Evolutionary conservation across 2,329 filamentous ascomycete species (phyloP), one percentile per base, ranked within the genome.

Genomic region (Scortechinia acanthostroma): DNA sequence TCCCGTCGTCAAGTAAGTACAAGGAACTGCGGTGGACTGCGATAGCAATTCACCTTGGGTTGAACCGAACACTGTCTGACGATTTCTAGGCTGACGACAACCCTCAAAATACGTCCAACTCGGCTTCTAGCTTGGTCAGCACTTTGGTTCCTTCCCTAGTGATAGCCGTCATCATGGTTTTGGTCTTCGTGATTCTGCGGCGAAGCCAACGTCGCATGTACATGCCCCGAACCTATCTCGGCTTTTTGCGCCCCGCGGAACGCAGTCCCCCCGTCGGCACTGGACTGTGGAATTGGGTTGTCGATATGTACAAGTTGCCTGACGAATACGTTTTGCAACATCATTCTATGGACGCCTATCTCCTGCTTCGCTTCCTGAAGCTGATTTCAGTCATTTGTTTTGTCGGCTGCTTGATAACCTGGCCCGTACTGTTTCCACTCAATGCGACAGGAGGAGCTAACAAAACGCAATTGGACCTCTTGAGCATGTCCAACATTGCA

Each of bases 291-390:
- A 77, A 84, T 53, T 90, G 86, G 86, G 62, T 89, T 47, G 64
- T 65, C 6, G 68, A 74, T 13, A 86, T 88, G 64, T 84, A 78
- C 67, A 76, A 74, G 53, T 74, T 77, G 37, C 75, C 76, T 3
- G 91, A 97, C 59, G 81, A 82, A 33, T 89, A 88, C 57, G 80
- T 91, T 21, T 77, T 97, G 19, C 88, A 93, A 56, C 89, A 95
- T 67, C 88, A 91, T 60, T 94, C 90, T 1, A 77, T 98, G 50
- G 91, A 98, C 60, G 87, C 86, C 22, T 97, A 91, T 63, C 80
- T 97, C 44, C 89, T 94, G 61, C 73, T 97, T 21, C 88, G 91
- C 25, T 95, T 91, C 57, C 68, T 97, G 51, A 88, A 90, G 57
- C 84, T 93, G 45, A 70, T 84, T 21, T 78, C 84, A 45, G 74